These are phyloP conservation scores for Trametes hirsuta DNA, from an alignment of 1,284 basidiomycete species.

Conservation along the genomic window DNA sequence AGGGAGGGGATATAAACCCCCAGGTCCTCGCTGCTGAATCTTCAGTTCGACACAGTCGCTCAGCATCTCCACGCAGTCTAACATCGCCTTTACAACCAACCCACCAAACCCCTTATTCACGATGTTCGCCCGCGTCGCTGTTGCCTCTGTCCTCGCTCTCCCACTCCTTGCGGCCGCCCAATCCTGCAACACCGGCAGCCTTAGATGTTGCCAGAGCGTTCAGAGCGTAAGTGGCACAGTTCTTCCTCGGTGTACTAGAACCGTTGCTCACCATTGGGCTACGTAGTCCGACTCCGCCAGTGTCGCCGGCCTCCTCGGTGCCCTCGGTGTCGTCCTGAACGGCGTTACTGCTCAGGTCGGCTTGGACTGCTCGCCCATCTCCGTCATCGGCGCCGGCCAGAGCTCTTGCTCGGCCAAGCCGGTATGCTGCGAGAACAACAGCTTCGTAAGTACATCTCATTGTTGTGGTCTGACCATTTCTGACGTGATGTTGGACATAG, in stretches of 20 bases:
- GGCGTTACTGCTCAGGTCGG: constrained; percentile 16
- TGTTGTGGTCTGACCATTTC: too few relatives aligned
- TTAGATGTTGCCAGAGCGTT: constrained; percentile 25
- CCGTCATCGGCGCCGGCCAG: constrained; percentile 19
- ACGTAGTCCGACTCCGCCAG: constrained; percentile 12
- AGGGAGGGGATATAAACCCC: constrained; percentile 14
- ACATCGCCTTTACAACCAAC: constrained; percentile 1
- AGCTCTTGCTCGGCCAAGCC: constrained; percentile 15
- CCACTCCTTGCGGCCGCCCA: constrained; percentile 25
- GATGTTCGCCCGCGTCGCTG: constrained; percentile 22
- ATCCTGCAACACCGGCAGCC: constrained; percentile 20
- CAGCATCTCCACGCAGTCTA: constrained; percentile 13
- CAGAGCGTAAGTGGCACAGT: constrained; percentile 9
- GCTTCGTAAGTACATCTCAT: constrained; percentile 23
- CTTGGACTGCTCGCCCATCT: constrained; percentile 21
- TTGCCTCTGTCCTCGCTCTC: constrained; percentile 20
- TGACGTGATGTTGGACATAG: too few relatives aligned
- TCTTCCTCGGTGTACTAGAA: too few relatives aligned
- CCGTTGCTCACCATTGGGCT: background rate
- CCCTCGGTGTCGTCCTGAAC: constrained; percentile 19
- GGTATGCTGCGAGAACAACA: constrained; percentile 26
- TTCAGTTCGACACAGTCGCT: constrained; percentile 16
- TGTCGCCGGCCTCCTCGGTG: constrained; percentile 8
- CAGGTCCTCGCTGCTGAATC: background rate
- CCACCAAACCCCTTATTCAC: constrained; percentile 4